These are phyloP conservation scores for Suillus sp. DNA, from an alignment of 768 basidiomycete genomes.

Conservation along the genomic window DNA sequence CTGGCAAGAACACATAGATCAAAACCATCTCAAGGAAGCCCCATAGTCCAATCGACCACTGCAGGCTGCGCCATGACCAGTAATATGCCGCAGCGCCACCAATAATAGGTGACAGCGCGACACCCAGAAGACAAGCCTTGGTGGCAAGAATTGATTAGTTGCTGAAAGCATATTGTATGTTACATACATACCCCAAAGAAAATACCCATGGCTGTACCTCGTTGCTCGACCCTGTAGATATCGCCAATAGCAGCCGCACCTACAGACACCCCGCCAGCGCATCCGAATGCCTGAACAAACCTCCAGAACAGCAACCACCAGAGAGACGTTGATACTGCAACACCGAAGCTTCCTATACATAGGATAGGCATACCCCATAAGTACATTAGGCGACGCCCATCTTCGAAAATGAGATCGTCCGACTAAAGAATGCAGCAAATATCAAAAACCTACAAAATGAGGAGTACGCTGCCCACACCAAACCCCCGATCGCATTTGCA, in stretches of 20 bases:
- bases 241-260: conserved; percentile 60
- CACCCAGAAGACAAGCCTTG: conserved; percentile 4
- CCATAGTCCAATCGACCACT: conserved; percentile 42
- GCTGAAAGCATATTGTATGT: conserved; percentile 26
- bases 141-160: conserved; percentile 12
- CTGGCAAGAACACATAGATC: conserved; percentile 51
- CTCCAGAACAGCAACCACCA: conserved; percentile 57
- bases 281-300: conserved; percentile 61
- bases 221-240: conserved; percentile 59
- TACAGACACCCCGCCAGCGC: conserved; percentile 52
- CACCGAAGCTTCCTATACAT: conserved; percentile 56
- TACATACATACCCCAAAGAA: conserved; percentile 33
- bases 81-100: conserved; percentile 37
- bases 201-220: conserved; percentile 43
- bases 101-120: not conserved
- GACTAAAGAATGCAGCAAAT: conserved; percentile 12
- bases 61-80: conserved; percentile 60
- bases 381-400: conserved; percentile 63
- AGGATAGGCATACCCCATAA: conserved; percentile 58
- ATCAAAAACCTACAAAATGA: conserved; percentile 40
- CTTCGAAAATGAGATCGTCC: conserved; percentile 30
- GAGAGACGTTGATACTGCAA: conserved; percentile 47
- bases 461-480: conserved; percentile 50
- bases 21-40: conserved; percentile 41
- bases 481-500: conserved; percentile 42